phyloP scores from a whole-genome alignment of 2,329 filamentous ascomycete genomes.

The Colletotrichum theobromicola region DNA sequence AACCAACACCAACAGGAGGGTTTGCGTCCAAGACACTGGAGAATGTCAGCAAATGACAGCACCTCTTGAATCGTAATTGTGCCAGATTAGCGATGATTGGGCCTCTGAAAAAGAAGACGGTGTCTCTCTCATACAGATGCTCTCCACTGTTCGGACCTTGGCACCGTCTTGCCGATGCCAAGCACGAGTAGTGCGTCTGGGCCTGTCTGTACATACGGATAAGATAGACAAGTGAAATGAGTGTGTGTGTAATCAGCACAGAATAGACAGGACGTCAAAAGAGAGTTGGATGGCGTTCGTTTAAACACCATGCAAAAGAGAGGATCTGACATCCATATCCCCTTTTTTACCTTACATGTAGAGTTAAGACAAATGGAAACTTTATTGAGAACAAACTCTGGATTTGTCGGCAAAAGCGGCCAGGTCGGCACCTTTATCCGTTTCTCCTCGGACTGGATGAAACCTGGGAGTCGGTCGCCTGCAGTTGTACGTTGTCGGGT shows the following conservation, averaged over 20 bases:
- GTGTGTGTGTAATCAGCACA: background rate
- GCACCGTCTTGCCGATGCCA: background rate
- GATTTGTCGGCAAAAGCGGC: slow-evolving; percentile 7
- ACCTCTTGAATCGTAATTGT: background rate
- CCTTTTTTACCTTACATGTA: background rate
- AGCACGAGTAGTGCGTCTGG: background rate
- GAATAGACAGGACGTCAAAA: background rate
- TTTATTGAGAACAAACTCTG: background rate
- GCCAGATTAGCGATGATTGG: background rate
- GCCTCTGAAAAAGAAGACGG: background rate
- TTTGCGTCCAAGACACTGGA: background rate
- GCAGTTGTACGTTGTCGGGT: background rate
- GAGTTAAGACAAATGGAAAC: background rate
- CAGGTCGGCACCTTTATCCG: background rate
- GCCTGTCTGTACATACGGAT: background rate
- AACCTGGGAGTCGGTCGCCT: background rate
- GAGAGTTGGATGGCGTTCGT: background rate
- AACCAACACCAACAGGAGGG: background rate
- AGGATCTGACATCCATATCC: background rate
- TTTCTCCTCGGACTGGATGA: background rate
- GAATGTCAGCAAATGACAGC: background rate
- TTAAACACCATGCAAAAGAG: slow-evolving; percentile 1
- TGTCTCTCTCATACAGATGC: background rate
- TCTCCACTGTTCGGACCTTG: background rate
- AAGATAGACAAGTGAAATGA: background rate